These are phyloP conservation scores for Podospora comata DNA, from an alignment of 495 filamentous ascomycete species.

Conservation along the genomic window DNA sequence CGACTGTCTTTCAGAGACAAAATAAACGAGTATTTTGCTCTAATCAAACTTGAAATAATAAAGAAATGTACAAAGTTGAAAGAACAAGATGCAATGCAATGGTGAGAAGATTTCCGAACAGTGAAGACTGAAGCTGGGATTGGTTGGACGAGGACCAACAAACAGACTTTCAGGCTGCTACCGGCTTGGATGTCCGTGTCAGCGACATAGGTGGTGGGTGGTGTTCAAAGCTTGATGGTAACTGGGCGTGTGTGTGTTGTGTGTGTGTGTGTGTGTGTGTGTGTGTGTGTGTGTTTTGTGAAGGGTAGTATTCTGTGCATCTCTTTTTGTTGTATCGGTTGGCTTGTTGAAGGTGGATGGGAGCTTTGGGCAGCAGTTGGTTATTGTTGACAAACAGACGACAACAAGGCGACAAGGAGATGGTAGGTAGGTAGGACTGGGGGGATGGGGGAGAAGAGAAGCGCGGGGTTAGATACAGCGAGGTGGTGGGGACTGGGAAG, in stretches of 20 bases:
- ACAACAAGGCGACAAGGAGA: neutral
- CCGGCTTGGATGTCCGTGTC: neutral
- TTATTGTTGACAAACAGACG: neutral
- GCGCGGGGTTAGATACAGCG: no score
- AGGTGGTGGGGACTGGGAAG: no score
- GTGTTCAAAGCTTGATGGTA: neutral
- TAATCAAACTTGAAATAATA: neutral
- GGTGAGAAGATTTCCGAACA: neutral
- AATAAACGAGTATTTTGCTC: slow-evolving; percentile 4
- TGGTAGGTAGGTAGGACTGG: neutral
- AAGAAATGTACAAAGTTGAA: neutral
- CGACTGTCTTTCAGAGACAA: slow-evolving; percentile 14
- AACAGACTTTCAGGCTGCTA: neutral
- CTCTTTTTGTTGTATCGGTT: neutral
- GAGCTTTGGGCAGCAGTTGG: neutral
- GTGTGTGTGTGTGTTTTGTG: no score
- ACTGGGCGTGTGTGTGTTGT: neutral
- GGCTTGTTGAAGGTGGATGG: neutral
- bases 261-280: no score
- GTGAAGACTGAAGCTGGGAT: neutral
- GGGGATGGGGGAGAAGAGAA: neutral
- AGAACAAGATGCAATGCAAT: neutral
- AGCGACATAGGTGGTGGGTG: neutral
- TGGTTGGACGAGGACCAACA: neutral
- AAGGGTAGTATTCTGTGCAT: neutral